phyloP scores from a whole-genome alignment of 148 eudicot genomes.

The Fallopia convolvulus region DNA sequence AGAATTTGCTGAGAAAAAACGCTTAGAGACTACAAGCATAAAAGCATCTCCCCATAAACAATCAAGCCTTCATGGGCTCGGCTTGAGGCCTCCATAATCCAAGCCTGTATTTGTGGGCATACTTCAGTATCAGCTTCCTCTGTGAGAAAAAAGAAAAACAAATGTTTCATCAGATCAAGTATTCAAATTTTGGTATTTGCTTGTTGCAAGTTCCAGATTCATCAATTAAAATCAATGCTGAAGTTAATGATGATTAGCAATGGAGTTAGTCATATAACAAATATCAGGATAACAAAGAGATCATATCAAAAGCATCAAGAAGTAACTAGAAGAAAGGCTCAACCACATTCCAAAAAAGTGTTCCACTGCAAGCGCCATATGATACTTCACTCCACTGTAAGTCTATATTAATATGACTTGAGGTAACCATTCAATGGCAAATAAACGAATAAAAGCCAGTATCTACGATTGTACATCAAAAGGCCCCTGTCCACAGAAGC shows the following conservation, averaged over 20 bases:
- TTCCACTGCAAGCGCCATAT: not conserved
- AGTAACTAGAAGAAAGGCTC: not conserved
- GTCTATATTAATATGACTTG: not conserved
- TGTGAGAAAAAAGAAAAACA: not conserved
- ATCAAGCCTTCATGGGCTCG: conserved; percentile 36
- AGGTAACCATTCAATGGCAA: not conserved
- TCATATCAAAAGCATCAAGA: not conserved
- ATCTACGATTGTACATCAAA: not conserved
- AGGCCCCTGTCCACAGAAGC: not conserved
- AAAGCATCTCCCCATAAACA: not conserved
- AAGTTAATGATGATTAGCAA: not conserved
- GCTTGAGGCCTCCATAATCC: conserved; percentile 77
- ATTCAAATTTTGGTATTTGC: not conserved
- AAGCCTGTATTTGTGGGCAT: conserved; percentile 59
- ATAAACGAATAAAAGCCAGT: not conserved
- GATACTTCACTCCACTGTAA: not conserved
- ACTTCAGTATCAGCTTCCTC: conserved; percentile 59
- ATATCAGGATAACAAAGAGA: not conserved
- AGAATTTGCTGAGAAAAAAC: not conserved
- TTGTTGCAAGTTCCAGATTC: not conserved
- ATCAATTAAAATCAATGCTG: not conserved
- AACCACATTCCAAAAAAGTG: not conserved
- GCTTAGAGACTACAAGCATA: not conserved
- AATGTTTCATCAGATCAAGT: not conserved
- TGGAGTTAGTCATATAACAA: not conserved